These are phyloP conservation scores for Termitomyces sp. DNA, from an alignment of 768 basidiomycete species.

Conservation along the genomic window DNA sequence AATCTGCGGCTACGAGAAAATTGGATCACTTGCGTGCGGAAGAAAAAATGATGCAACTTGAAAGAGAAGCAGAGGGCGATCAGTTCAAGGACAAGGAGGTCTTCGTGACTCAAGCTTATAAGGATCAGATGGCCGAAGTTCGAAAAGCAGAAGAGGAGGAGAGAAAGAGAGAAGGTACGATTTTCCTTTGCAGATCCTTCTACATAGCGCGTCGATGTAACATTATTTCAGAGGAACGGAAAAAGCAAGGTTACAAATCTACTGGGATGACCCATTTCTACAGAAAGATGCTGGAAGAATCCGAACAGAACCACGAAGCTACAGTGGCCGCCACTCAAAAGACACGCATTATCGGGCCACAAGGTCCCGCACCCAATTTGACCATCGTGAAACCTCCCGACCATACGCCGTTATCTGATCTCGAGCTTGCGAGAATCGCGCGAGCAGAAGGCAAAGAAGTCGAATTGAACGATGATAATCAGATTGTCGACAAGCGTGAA, in stretches of 20 bases:
- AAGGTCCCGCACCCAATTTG: constrained; percentile 59
- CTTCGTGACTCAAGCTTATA: constrained; percentile 98
- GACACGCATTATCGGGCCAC: constrained; percentile 55
- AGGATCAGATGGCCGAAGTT: constrained; percentile 92
- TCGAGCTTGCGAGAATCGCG: constrained; percentile 69
- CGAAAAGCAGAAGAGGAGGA: constrained; percentile 92
- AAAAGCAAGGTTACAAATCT: constrained; percentile 52
- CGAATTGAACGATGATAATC: constrained; percentile 95
- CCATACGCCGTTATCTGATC: constrained; percentile 61
- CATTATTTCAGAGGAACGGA: constrained; percentile 49
- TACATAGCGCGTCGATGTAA: not conserved
- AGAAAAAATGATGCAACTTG: constrained; percentile 95
- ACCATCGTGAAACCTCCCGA: constrained; percentile 75
- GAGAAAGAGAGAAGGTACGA: constrained; percentile 76
- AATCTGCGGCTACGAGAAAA: constrained; percentile 81
- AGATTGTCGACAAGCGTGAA: constrained; percentile 94
- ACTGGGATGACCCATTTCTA: constrained; percentile 88
- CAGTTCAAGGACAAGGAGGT: constrained; percentile 91
- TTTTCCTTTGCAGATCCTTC: constrained; percentile 4
- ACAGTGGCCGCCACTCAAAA: constrained; percentile 75
- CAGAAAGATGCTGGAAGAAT: constrained; percentile 70
- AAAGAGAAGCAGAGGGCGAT: constrained; percentile 91
- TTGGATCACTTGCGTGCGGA: constrained; percentile 91
- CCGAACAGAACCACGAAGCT: constrained; percentile 80
- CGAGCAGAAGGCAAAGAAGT: constrained; percentile 76